These are phyloP conservation scores for Fusarium verticillioides DNA, from an alignment of 2,329 filamentous ascomycete species.

Conservation along the genomic window DNA sequence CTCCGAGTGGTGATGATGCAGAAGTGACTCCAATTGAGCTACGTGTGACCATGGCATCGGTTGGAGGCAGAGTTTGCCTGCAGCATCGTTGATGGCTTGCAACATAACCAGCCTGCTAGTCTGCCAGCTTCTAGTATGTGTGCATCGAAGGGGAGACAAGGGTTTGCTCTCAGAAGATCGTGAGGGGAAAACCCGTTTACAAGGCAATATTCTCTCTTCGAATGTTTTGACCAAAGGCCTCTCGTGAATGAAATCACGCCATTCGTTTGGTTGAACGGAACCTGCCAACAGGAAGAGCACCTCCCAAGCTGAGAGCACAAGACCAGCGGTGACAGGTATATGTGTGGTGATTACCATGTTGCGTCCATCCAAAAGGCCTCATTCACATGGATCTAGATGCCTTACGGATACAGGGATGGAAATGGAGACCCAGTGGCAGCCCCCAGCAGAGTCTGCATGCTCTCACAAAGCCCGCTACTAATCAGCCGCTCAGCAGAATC, in stretches of 20 bases:
- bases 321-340: neutral
- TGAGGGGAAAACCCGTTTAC: neutral
- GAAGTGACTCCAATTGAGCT: slow-evolving; percentile 20
- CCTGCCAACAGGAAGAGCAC: neutral
- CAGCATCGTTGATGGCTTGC: slow-evolving; percentile 28
- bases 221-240: slow-evolving; percentile 4
- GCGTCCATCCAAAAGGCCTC: slow-evolving; percentile 1
- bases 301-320: neutral
- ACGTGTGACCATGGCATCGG: slow-evolving; percentile 43
- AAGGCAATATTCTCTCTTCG: slow-evolving; percentile 15
- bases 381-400: slow-evolving; percentile 8
- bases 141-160: neutral
- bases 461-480: slow-evolving; percentile 28
- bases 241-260: neutral
- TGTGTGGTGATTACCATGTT: neutral
- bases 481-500: slow-evolving; percentile 39
- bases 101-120: neutral
- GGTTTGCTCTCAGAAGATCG: neutral
- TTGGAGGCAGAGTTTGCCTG: slow-evolving; percentile 35
- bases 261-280: neutral
- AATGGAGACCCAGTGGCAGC: slow-evolving; percentile 1
- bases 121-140: neutral
- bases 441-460: slow-evolving; percentile 23
- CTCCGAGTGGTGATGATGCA: slow-evolving; percentile 22
- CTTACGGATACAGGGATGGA: slow-evolving; percentile 3